Base-by-base conservation (phyloP, 1,284 basidiomycete genomes). In the Moesziomyces sp. region DNA sequence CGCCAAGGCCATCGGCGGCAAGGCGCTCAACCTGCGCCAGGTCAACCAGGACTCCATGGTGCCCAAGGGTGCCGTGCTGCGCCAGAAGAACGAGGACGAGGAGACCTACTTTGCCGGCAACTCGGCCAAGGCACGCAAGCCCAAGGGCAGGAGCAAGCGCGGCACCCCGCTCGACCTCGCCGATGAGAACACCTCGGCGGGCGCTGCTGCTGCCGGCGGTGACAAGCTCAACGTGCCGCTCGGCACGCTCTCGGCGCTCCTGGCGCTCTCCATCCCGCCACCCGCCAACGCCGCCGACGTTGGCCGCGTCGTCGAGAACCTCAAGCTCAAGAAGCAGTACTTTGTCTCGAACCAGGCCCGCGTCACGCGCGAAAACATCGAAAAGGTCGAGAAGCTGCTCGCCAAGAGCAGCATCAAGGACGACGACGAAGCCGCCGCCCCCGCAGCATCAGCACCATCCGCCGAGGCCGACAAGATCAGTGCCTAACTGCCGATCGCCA, bases 321-420 rank as follows among this genome's bases (percentile, higher is more conserved):
- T 99, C 61, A 91, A 92, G 86, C 93, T 90, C 58, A 99, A 99
- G 88, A 94, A 93, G 86, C 88, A 91, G 46, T 99, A 95, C 94
- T 98, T 91, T 84, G 90, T 92, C 83, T 87, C 87, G 68, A 89
- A 89, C 85, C 87, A 88, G 79, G 86, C 85, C 51, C 76, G 85
- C 21, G 85, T 86, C 76, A 87, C 87, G 46, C 84, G 85, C 82
- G 85, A 85, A 45, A 81, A 83, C 64, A 69, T 83, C 28, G 76
- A 78, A 16, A 58, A 68, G 59, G 78, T 80, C 23, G 82, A 84
- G 24, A 80, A 80, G 73, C 30, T 76, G 51, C 63, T 83, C 13
- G 73, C 74, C 13, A 74, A 71, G 50, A 52, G 46, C 5, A 55
- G 62, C 49, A 16, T 76, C 18, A 56, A 58, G 52, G 65, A 62